Base-by-base conservation (phyloP, 2,329 filamentous ascomycete species). In the Orbilia javanica region DNA sequence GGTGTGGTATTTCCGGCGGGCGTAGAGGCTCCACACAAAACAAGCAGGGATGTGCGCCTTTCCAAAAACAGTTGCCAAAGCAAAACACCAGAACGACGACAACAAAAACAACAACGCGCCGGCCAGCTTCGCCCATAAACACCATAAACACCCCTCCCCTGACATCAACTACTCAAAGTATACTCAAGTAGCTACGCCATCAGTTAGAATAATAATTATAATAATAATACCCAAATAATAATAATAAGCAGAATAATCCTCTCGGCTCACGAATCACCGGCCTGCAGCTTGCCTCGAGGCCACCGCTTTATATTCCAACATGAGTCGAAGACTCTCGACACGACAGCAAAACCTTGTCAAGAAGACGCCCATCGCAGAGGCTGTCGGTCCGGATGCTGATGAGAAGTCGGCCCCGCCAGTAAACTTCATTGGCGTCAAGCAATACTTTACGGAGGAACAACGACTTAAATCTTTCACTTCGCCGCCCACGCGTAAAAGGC, bases 91-190 rank as follows among this genome's bases (percentile, higher is more conserved):
- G 46, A 63, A 4, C 22, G 0, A 74, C 39, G 53, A 57, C 53
- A 68, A 74, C 70, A 68, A 67, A 67, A 74, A 74, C 70, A 74
- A 74, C 62, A 67, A 67, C 29, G 53, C 70, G 70, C 70, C n/a
- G n/a, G 63, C 44, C 8, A 20, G 18, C 20, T 6, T 55, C 25
- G 46, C 46, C n/a, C 25, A 27, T 34, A 4, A 31, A 20, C 27
- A 44, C 63, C 46, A 15, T 20, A 29, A 53, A 52, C 62, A 36
- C 8, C 4, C 36, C 8, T 13, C 29, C n/a, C 11, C 11, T 15
- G n/a, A n/a, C 36, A 11, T 15, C 36, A 39, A 39, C 36, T n/a
- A n/a, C n/a, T n/a, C n/a, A n/a, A n/a, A n/a, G n/a, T n/a, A n/a
- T n/a, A n/a, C n/a, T n/a, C n/a, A n/a, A n/a, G n/a, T n/a, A n/a